Percentiles rank a stretch among this genome's conserved stretches.
These are phyloP conservation scores for Trichoderma semiorbis DNA, from an alignment of 2,329 filamentous ascomycete species.

Conservation along the genomic window DNA sequence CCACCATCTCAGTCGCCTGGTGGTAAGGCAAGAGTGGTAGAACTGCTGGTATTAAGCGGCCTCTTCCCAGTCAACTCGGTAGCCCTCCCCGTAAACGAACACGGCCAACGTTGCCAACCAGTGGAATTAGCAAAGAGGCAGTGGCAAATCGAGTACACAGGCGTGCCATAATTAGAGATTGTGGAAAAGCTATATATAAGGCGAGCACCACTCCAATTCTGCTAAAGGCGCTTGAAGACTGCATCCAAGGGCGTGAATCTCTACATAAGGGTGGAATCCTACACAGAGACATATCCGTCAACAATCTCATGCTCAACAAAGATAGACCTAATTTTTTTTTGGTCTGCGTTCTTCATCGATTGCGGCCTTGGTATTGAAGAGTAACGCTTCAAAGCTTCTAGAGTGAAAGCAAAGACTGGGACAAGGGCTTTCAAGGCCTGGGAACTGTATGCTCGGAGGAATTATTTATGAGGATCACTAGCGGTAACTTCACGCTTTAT, in stretches of 20 bases:
- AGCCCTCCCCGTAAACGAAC: background rate
- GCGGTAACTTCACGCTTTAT: background rate
- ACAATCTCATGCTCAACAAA: background rate
- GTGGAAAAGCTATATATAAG: background rate
- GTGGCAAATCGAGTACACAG: background rate
- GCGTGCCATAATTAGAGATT: background rate
- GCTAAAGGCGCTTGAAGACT: background rate
- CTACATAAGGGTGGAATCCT: background rate
- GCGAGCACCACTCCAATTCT: background rate
- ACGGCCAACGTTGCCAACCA: background rate
- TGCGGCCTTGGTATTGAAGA: background rate
- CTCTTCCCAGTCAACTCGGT: background rate
- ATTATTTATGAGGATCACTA: background rate
- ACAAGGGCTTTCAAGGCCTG: conserved; percentile 40
- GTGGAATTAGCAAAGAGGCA: background rate
- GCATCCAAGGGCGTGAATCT: background rate
- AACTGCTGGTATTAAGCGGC: background rate
- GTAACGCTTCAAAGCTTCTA: background rate
- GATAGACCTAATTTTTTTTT: background rate
- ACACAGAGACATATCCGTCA: background rate
- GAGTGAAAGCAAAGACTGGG: background rate
- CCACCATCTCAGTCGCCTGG: background rate
- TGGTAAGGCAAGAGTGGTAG: background rate
- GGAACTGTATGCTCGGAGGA: background rate
- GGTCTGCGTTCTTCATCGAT: background rate